Evolutionary conservation across 768 basidiomycete genomes (phyloP).

Genomic region (Trichaptum fuscoviolaceum): DNA sequence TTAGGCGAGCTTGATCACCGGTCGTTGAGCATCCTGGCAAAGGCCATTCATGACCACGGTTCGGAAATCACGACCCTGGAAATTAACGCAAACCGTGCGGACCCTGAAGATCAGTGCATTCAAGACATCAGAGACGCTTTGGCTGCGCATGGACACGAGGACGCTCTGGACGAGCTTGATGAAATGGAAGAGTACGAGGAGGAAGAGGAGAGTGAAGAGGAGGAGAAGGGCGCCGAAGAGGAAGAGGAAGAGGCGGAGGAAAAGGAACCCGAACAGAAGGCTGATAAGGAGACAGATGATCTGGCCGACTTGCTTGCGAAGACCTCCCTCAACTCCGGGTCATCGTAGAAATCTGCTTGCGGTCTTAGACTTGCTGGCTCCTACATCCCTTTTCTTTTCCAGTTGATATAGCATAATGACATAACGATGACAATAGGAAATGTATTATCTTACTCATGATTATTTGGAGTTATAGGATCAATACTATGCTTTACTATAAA

Average conservation of each 20-base stretch:
- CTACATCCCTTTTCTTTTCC: neutral
- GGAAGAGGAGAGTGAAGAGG: slow-evolving; percentile 22
- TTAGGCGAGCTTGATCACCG: slow-evolving; percentile 83
- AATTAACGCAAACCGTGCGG: slow-evolving; percentile 69
- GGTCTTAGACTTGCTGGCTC: neutral
- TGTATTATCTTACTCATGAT: neutral
- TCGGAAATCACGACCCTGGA: slow-evolving; percentile 63
- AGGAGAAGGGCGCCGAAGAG: slow-evolving; percentile 25
- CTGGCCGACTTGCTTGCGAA: slow-evolving; percentile 67
- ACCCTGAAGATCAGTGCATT: slow-evolving; percentile 39
- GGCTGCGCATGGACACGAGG: slow-evolving; percentile 32
- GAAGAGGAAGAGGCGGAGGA: slow-evolving; percentile 17
- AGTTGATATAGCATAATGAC: neutral
- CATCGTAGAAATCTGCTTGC: neutral
- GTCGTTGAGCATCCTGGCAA: slow-evolving; percentile 62
- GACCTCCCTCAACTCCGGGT: slow-evolving; percentile 6
- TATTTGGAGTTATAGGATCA: neutral
- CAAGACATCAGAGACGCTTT: slow-evolving; percentile 35
- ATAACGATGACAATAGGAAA: neutral
- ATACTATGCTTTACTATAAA: neutral
- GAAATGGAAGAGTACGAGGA: slow-evolving; percentile 71
- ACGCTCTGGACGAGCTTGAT: slow-evolving; percentile 45
- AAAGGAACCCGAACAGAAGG: slow-evolving; percentile 9
- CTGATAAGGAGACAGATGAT: slow-evolving; percentile 40
- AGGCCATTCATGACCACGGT: slow-evolving; percentile 57